Percentiles rank a stretch among this genome's conserved stretches.
These are phyloP conservation scores for Chrysanthemum lavandulifolium DNA, from an alignment of 129 eudicot genomes.

Conservation along the genomic window DNA sequence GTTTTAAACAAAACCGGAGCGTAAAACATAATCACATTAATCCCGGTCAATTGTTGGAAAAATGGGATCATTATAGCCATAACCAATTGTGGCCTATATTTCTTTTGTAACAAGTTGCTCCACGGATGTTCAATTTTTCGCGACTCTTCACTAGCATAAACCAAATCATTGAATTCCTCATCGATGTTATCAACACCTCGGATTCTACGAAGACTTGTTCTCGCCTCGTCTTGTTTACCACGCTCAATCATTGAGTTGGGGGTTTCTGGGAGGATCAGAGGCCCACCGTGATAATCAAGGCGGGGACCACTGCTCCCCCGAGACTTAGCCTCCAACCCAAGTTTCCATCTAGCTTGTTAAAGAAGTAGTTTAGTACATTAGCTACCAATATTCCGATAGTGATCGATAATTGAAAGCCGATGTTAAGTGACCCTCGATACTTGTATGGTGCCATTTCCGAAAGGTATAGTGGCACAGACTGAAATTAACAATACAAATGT, in stretches of 20 bases:
- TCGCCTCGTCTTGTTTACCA: slow-evolving; percentile 55
- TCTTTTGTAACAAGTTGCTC: slow-evolving; percentile 62
- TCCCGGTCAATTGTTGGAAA: slow-evolving; percentile 90
- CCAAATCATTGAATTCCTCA: slow-evolving; percentile 66
- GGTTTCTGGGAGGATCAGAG: slow-evolving; percentile 76
- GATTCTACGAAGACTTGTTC: slow-evolving; percentile 45
- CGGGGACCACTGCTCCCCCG: slow-evolving; percentile 95
- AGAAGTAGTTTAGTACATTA: slow-evolving; percentile 75
- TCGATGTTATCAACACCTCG: slow-evolving; percentile 67
- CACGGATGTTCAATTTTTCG: slow-evolving; percentile 68
- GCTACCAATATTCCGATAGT: slow-evolving; percentile 86
- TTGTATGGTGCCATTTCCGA: slow-evolving; percentile 98
- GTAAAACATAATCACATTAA: slow-evolving; percentile 92
- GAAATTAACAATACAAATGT: slow-evolving; percentile 15
- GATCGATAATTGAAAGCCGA: slow-evolving; percentile 76
- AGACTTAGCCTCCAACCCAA: slow-evolving; percentile 92
- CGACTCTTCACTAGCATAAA: slow-evolving; percentile 76
- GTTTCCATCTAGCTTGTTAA: slow-evolving; percentile 62
- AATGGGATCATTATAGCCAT: slow-evolving; percentile 87
- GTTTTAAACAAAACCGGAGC: slow-evolving; percentile 96
- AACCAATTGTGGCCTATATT: slow-evolving; percentile 82
- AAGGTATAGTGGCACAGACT: slow-evolving; percentile 88
- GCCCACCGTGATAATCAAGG: slow-evolving; percentile 66
- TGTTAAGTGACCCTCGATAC: slow-evolving; percentile 85
- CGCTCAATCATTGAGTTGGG: slow-evolving; percentile 92